These are phyloP conservation scores for Casuarina equisetifolia DNA, from an alignment of 306 rosid species.

Conservation along the genomic window DNA sequence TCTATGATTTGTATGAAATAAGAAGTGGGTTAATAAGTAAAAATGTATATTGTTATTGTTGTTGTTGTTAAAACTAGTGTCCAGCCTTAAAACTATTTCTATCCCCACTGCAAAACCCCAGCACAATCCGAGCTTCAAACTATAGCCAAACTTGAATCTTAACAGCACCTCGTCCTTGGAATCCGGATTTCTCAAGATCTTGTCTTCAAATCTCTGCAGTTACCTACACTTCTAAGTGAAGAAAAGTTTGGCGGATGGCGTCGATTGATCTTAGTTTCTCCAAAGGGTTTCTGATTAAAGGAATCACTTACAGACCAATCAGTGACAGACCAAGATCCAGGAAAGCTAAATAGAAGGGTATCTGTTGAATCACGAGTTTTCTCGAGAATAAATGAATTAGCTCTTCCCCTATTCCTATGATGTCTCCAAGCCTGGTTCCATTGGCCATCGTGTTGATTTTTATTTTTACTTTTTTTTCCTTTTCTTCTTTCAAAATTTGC, in stretches of 20 bases:
- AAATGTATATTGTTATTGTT: too few relatives aligned
- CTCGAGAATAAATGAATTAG: slow-evolving; percentile 25
- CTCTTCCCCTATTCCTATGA: slow-evolving; percentile 39
- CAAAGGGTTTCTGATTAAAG: slow-evolving; percentile 43
- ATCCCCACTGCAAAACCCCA: too few relatives aligned
- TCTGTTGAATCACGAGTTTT: slow-evolving; percentile 13
- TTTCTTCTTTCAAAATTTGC: too few relatives aligned
- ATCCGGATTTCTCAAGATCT: slow-evolving; percentile 7
- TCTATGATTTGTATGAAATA: too few relatives aligned
- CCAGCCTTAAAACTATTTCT: too few relatives aligned
- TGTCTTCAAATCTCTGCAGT: slow-evolving; percentile 33
- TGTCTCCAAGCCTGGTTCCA: slow-evolving; percentile 36
- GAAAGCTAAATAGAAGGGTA: slow-evolving; percentile 41
- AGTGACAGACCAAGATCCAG: slow-evolving; percentile 41
- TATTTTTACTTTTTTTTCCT: too few relatives aligned
- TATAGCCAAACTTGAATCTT: too few relatives aligned
- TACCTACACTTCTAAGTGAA: slow-evolving; percentile 64
- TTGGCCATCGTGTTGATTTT: slow-evolving; percentile 30
- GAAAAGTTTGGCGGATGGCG: slow-evolving; percentile 33
- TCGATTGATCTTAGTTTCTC: slow-evolving; percentile 42
- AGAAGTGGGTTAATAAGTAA: too few relatives aligned
- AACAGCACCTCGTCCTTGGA: background rate
- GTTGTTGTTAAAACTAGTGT: too few relatives aligned
- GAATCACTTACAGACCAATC: slow-evolving; percentile 40
- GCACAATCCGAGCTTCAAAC: too few relatives aligned